Evolutionary conservation across 129 eudicot genomes (phyloP).

Genomic region (Calendula officinalis): DNA sequence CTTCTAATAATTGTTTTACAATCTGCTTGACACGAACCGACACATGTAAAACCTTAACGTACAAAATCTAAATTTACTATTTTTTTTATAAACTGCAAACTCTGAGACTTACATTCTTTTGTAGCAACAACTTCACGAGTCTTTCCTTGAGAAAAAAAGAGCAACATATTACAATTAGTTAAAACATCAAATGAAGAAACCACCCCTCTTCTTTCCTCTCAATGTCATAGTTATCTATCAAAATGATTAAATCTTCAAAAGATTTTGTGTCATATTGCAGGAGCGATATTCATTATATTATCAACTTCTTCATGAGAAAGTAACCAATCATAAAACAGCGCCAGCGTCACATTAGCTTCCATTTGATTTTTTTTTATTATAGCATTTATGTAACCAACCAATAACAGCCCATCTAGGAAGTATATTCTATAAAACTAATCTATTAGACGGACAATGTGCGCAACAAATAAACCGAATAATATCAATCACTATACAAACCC

Average conservation of each 20-base stretch:
- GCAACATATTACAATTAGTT: slow-evolving; percentile 41
- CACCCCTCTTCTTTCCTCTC: slow-evolving; percentile 65
- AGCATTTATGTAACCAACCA: slow-evolving; percentile 67
- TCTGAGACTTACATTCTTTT: slow-evolving; percentile 17
- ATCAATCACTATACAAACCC: slow-evolving; percentile 53
- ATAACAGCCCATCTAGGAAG: slow-evolving; percentile 84
- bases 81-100: too few species aligned
- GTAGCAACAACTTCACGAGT: slow-evolving; percentile 36
- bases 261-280: slow-evolving; percentile 59
- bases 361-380: slow-evolving; percentile 53
- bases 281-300: slow-evolving; percentile 72
- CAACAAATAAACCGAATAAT: slow-evolving; percentile 79
- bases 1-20: too few species aligned
- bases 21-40: too few species aligned
- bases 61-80: too few species aligned
- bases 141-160: slow-evolving; percentile 52
- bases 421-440: too few species aligned
- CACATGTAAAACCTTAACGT: too few species aligned
- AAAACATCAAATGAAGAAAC: slow-evolving; percentile 53
- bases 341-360: slow-evolving; percentile 68
- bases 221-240: slow-evolving; percentile 65
- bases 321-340: slow-evolving; percentile 78
- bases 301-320: slow-evolving; percentile 62
- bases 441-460: slow-evolving; percentile 65
- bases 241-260: slow-evolving; percentile 62